These are phyloP conservation scores for Tolypocladium amazonense DNA, from an alignment of 2,329 filamentous ascomycete species.

Conservation along the genomic window DNA sequence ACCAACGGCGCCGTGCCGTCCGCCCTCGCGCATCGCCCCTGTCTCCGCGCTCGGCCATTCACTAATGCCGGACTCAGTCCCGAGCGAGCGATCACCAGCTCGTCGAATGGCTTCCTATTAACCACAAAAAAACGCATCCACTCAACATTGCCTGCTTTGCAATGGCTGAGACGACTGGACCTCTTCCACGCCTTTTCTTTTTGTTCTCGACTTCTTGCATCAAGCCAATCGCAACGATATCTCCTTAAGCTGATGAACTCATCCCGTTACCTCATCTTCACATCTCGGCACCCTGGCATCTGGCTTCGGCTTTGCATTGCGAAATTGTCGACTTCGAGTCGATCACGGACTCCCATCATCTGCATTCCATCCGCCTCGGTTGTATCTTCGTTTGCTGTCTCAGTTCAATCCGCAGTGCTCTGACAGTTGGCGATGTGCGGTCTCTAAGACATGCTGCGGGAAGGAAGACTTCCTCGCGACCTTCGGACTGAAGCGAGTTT, in stretches of 20 bases:
- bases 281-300: background rate
- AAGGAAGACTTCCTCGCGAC: background rate
- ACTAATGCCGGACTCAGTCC: conserved; percentile 28
- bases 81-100: conserved; percentile 39
- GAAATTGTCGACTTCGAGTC: background rate
- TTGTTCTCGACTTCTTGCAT: background rate
- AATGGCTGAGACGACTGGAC: conserved; percentile 7
- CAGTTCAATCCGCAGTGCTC: conserved; percentile 10
- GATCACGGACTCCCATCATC: background rate
- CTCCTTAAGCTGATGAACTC: background rate
- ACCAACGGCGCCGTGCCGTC: conserved; percentile 43
- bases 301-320: background rate
- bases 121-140: conserved; percentile 10
- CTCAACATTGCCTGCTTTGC: conserved; percentile 15
- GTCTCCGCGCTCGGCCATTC: conserved; percentile 34
- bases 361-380: background rate
- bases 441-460: conserved; percentile 13
- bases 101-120: conserved; percentile 57
- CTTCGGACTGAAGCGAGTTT: background rate
- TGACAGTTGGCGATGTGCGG: conserved; percentile 8
- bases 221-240: background rate
- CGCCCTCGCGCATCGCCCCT: conserved; percentile 26
- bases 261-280: too few species aligned
- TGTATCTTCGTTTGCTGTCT: conserved; percentile 10
- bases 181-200: background rate